Conservation (phyloP, 2,329 filamentous ascomycete species). For the Fonsecaea pedrosoi region DNA sequence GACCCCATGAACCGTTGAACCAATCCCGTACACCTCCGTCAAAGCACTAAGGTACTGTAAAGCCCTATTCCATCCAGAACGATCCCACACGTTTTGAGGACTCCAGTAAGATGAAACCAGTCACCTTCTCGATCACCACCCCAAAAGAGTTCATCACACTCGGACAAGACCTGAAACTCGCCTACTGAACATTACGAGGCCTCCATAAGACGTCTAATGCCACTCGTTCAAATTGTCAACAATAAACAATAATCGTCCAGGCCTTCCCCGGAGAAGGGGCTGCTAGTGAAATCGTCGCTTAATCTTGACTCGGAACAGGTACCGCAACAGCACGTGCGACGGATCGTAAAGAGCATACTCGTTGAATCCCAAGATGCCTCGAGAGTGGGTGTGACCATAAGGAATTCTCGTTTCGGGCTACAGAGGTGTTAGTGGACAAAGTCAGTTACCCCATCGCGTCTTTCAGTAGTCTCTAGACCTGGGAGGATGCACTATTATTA, state of each 20-base stretch:
- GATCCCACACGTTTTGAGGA: neutral
- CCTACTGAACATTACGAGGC: no score
- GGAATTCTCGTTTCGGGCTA: conserved; percentile 27
- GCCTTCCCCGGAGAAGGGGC: neutral
- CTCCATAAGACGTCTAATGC: no score
- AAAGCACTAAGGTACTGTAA: no score
- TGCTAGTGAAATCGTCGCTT: neutral
- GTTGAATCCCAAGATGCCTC: neutral
- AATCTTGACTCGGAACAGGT: neutral
- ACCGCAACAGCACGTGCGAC: neutral
- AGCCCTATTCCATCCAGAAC: no score
- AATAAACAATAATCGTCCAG: neutral
- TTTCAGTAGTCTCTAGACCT: no score
- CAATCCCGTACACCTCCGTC: no score
- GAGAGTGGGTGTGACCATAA: neutral
- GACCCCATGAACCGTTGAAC: no score
- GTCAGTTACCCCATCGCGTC: neutral
- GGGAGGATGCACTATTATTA: neutral
- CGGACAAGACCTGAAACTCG: no score
- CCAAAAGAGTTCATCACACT: no score
- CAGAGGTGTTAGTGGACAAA: neutral
- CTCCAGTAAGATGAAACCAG: neutral
- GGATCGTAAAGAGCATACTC: neutral
- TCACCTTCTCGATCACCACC: no score
- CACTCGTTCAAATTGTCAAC: neutral